Evolutionary conservation across 2,329 filamentous ascomycete genomes (phyloP), one percentile per base, ranked within the genome.

Genomic region (Cordyceps tenuipes): DNA sequence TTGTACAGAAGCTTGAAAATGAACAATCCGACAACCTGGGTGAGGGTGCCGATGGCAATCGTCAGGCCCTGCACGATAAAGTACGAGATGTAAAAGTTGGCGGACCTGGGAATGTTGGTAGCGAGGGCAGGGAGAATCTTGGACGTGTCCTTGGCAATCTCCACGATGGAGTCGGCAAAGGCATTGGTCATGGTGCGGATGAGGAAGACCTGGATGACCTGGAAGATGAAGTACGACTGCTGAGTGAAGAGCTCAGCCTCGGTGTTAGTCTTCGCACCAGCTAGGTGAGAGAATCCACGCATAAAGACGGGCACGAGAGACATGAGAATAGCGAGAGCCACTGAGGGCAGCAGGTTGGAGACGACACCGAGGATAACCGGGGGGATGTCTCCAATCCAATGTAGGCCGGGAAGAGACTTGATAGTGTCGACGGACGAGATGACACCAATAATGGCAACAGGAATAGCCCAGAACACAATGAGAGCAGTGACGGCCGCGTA

Each of bases 71-170:
- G 91, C 1, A 96, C 79, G 46, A 96, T 84, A 65, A 96, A 92
- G 75, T 95, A 96, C 15, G 74, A 90, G 57, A 97, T 87, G 75
- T 97, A 99, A 70, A 97, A 95, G 75, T 96, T 97, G 62, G 91
- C 92, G 0, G 91, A 86, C 60, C 83, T 86, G 19, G 94, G 94
- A 6, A 99, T 79, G 61, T 89, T 88, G 17, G 79, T 68, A 0
- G 91, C 87, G 4, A 96, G 79, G 44, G 95, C 74, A 0, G 71
- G 74, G 0, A 90, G 84, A 7, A 85, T 82, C 0, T 75, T 74
- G 2, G 76, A 71, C 0, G 91, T 91, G 4, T 90, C 66, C 0
- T 84, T 44, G 15, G 85, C 76, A 52, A 95, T 86, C 21, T 84
- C 67, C 26, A 81, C 75, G 1, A 85, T 79, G 0, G 90, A 84